These are phyloP conservation scores for Lachnellula cervina DNA, from an alignment of 2,329 filamentous ascomycete species.

Conservation along the genomic window DNA sequence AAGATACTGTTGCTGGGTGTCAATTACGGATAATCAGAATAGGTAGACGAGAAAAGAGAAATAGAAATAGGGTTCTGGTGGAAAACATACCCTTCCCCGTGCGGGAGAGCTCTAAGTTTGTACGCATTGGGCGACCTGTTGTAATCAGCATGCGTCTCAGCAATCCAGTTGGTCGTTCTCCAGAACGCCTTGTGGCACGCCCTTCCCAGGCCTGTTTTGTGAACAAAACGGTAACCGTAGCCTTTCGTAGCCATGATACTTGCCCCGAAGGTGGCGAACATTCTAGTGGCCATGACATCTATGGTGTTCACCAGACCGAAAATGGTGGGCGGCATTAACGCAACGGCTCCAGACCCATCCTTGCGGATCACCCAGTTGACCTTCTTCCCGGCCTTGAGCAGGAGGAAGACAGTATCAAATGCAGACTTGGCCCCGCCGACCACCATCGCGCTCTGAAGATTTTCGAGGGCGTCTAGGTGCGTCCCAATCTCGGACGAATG, in stretches of 20 bases:
- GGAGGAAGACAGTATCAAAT: slow-evolving; percentile 7
- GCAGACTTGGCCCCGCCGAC: slow-evolving; percentile 7
- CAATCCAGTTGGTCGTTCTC: slow-evolving; percentile 15
- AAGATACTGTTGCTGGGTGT: slow-evolving; percentile 29
- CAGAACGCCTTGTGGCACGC: slow-evolving; percentile 16
- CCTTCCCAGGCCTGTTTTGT: slow-evolving; percentile 23
- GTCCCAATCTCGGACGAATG: slow-evolving; percentile 28
- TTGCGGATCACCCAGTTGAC: slow-evolving; percentile 9
- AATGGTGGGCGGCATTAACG: slow-evolving; percentile 29
- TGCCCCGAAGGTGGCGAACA: slow-evolving; percentile 25
- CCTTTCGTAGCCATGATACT: slow-evolving; percentile 31
- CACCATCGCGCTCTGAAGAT: slow-evolving; percentile 4
- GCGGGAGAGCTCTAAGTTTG: slow-evolving; percentile 18
- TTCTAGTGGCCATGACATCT: slow-evolving; percentile 26
- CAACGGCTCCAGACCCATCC: slow-evolving; percentile 25
- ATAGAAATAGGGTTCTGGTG: background rate
- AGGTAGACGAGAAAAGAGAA: too few relatives aligned
- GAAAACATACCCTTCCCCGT: slow-evolving; percentile 10
- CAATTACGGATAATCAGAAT: too few relatives aligned
- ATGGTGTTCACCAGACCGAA: slow-evolving; percentile 28
- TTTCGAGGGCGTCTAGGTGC: slow-evolving; percentile 6
- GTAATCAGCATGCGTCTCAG: slow-evolving; percentile 28
- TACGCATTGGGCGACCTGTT: slow-evolving; percentile 16
- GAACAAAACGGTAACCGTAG: slow-evolving; percentile 24
- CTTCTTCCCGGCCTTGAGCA: slow-evolving; percentile 4